Percentiles rank a stretch among this genome's conserved stretches.
Conservation (phyloP, 208 protist species). For the Entamoeba dispar region DNA sequence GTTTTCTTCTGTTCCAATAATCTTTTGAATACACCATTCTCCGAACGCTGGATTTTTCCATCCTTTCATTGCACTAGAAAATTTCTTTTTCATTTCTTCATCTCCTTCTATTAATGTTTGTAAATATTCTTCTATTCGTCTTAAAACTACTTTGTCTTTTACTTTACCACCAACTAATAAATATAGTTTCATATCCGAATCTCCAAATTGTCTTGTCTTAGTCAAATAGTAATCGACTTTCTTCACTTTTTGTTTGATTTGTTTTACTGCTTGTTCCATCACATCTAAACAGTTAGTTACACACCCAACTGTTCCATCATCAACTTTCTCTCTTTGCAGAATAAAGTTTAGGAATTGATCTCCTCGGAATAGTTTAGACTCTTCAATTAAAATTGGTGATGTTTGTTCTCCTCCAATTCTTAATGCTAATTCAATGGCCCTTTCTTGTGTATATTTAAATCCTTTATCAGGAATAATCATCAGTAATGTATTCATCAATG, state of each 20-base stretch:
- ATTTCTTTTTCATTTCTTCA: neutral
- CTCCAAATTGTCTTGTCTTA: neutral
- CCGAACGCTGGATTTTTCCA: neutral
- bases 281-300: neutral
- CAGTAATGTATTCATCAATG: neutral
- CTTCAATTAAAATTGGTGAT: neutral
- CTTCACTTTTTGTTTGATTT: neutral
- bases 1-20: neutral
- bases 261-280: neutral
- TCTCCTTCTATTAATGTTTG: neutral
- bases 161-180: neutral
- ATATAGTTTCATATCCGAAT: neutral
- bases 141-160: neutral
- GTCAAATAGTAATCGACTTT: neutral
- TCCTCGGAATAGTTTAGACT: neutral
- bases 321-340: neutral
- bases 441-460: neutral
- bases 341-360: neutral
- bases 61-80: neutral
- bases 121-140: neutral
- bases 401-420: neutral
- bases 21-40: neutral
- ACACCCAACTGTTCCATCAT: neutral
- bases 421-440: neutral
- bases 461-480: neutral